Evolutionary conservation across 192 early-diverging fungal species (phyloP).

Genomic region (Backusella macrospora): DNA sequence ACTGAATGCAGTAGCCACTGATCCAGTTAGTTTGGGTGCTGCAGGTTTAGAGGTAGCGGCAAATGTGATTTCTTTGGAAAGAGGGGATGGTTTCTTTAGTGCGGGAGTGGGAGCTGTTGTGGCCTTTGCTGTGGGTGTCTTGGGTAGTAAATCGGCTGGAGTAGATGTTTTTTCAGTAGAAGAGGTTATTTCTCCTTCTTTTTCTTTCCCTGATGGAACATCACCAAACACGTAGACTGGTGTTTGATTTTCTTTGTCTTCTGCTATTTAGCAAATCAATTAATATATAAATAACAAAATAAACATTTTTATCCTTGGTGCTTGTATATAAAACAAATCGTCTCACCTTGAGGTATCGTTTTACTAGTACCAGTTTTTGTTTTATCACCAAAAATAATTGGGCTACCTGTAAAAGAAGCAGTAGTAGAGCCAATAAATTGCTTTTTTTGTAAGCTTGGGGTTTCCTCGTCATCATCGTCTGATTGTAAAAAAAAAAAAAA

Average conservation of each 20-base stretch:
- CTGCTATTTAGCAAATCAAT: not conserved
- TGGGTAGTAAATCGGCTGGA: not conserved
- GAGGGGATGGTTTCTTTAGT: not conserved
- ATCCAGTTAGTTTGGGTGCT: not conserved
- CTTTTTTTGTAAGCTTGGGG: not conserved
- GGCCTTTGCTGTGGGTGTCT: not conserved
- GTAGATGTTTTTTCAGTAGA: not conserved
- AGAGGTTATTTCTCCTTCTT: not conserved
- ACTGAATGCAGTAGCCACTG: not conserved
- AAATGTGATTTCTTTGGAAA: not conserved
- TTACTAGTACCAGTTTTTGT: not conserved
- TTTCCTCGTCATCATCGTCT: not conserved
- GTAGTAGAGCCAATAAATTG: not conserved
- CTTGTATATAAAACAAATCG: too few relatives aligned
- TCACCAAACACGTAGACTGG: not conserved
- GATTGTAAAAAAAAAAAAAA: not conserved
- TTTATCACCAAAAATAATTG: not conserved
- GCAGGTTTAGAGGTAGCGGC: not conserved
- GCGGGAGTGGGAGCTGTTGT: not conserved
- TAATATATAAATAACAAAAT: not conserved
- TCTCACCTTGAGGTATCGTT: too few relatives aligned
- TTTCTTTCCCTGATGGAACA: not conserved
- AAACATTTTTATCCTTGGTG: not conserved
- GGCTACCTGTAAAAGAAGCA: not conserved
- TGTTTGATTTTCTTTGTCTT: not conserved